Evolutionary conservation across 306 rosid species (phyloP), one percentile per base, ranked within the genome.

Genomic region (Pachyrhizus erosus): DNA sequence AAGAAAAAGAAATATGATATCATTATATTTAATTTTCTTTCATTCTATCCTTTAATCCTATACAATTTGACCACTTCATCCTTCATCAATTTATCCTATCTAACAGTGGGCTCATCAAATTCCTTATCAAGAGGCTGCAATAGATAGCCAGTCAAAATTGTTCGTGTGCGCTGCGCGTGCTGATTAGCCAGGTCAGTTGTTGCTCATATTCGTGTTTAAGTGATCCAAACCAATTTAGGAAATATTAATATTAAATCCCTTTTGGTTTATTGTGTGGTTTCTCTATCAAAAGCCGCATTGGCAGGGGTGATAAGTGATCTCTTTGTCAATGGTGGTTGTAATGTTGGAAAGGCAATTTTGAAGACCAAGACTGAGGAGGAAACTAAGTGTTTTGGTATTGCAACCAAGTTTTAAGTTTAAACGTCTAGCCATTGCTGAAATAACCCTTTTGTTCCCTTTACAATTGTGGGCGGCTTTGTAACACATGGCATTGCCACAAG

Each of bases 301-400:
- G 52, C 61, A 79, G 75, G 39, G 73, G 69, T 54, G 72, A 70
- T 66, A 54, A 78, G 39, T 27, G 51, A 9, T 75, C 54, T 42
- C 68, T 75, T 79, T 70, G 85, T 85, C 85, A 83, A 54, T 43
- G 57, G 77, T 84, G 82, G 88, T 75, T 75, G 86, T 64, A 70
- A 74, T 67, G 84, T 87, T 86, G 55, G 84, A 78, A 78, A 67
- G 85, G 86, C 73, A 85, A 81, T 46, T 27, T 7, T 68, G 60
- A 55, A 48, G 80, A 80, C 3, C 23, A 61, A 1, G 82, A 49
- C 60, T 33, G 11, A 78, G 72, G 43, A 68, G 46, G 31, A 60
- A 42, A 42, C 3, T 26, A 37, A 9, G 42, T 74, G 57, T 65
- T 77, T 86, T 86, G 79, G 57, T 64, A 79, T 45, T 42, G 84